Evolutionary conservation across 768 basidiomycete species (phyloP), one percentile per base, ranked within the genome.

Genomic region (Amanita brunnescens): DNA sequence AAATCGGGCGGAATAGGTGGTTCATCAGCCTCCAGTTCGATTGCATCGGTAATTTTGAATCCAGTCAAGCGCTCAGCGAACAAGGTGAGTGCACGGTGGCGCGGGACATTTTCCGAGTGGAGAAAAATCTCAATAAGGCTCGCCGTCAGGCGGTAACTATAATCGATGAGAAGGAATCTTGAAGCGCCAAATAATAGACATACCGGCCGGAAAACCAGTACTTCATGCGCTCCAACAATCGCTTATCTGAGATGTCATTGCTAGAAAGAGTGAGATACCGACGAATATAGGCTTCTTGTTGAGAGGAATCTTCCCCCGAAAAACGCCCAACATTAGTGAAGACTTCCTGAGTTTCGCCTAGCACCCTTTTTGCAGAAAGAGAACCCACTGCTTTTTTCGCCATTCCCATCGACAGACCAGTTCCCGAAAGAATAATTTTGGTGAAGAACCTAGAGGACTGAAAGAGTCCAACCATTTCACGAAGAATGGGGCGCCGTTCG

Each of bases 131-230:
- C 41, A 26, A 42, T 42, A 47, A 52, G 32, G 51, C 51, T 52
- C 5, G 34, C 51, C 18, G 51, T 52, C 32, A 5, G 1, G 23
- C 41, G 41, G 41, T 42, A 23, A n/a, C 41, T 42, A 55, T 10
- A 40, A 49, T 52, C 12, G 9, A 20, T 43, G 7, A 57, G 45
- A 44, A 35, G 21, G 32, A 48, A 49, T 55, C 3, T 45, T 43
- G 50, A 33, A 47, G 12, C 50, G 7, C 42, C 45, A 20, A 30
- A 10, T 18, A 18, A 49, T 52, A 51, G 39, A 55, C 54, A 44
- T 40, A 58, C 58, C 46, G 52, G 23, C 58, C 54, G 49, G 52
- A 54, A 55, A 59, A 58, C 54, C 57, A 57, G 51, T 51, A 52
- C 41, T 18, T 12, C 43, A 59, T 59, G 52, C 54, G 52, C 23